These are phyloP conservation scores for Selenicereus undatus DNA, from an alignment of 148 eudicot genomes.

Conservation along the genomic window DNA sequence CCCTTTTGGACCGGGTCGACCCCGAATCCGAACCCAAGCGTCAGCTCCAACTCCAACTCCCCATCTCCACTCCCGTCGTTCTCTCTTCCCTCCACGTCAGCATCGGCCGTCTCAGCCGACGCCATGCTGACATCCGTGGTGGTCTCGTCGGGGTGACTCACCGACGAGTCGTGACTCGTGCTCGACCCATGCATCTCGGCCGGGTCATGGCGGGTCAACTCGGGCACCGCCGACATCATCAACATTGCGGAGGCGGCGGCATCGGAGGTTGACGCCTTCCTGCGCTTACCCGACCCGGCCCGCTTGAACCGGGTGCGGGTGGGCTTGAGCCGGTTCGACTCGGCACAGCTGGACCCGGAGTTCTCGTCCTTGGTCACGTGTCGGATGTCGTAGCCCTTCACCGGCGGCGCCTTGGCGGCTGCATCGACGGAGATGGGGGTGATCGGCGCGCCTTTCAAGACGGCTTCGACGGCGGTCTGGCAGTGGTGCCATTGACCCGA, in stretches of 20 bases:
- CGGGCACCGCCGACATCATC: slow-evolving; percentile 6
- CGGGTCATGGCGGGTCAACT: slow-evolving; percentile 11
- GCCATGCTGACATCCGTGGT: slow-evolving; percentile 32
- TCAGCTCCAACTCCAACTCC: slow-evolving; percentile 56
- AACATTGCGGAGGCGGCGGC: background rate
- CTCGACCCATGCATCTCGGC: slow-evolving; percentile 29
- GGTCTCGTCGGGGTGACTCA: slow-evolving; percentile 54
- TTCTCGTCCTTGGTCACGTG: slow-evolving; percentile 52
- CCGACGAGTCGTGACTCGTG: slow-evolving; percentile 60
- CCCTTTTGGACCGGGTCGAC: slow-evolving; percentile 15
- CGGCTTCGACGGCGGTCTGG: slow-evolving; percentile 65
- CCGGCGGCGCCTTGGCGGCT: slow-evolving; percentile 44
- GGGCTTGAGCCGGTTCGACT: slow-evolving; percentile 37
- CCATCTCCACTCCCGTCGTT: slow-evolving; percentile 13
- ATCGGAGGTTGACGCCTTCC: background rate
- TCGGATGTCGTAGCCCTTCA: slow-evolving; percentile 66
- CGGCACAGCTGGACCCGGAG: slow-evolving; percentile 7
- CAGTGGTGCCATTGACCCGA: slow-evolving; percentile 72
- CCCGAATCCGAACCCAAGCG: slow-evolving; percentile 45
- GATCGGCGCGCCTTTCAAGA: slow-evolving; percentile 55
- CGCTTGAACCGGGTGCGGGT: slow-evolving; percentile 52
- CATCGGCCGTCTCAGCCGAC: slow-evolving; percentile 21
- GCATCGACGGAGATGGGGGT: slow-evolving; percentile 40
- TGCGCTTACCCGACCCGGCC: slow-evolving; percentile 20
- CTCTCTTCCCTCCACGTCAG: slow-evolving; percentile 3